phyloP scores from a whole-genome alignment of 1,284 basidiomycete genomes.

The Tausonia pullulans region DNA sequence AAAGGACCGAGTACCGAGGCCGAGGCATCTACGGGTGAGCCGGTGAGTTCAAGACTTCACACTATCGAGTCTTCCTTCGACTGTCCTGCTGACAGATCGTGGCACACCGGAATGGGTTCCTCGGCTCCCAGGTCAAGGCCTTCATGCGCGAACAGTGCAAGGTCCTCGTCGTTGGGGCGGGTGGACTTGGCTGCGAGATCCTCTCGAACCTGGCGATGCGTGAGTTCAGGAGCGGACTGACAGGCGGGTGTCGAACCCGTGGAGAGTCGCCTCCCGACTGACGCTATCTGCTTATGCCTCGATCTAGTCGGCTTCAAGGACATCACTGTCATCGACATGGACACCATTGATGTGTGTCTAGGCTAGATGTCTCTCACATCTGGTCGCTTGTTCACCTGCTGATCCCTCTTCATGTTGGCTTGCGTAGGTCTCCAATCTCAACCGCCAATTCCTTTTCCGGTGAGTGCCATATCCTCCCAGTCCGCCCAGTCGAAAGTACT shows the following conservation, averaged over 20 bases:
- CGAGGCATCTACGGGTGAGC: too few relatives aligned
- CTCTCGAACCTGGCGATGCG: constrained; percentile 76
- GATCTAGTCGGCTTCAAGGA: constrained; percentile 76
- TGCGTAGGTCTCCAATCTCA: constrained; percentile 71
- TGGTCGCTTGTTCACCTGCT: background rate
- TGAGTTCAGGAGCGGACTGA: constrained; percentile 19
- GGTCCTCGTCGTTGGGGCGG: constrained; percentile 93
- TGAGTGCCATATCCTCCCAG: constrained; percentile 30
- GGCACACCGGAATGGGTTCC: background rate
- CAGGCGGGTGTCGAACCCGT: background rate
- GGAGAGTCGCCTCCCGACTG: background rate
- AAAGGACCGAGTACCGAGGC: background rate
- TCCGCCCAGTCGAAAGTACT: background rate
- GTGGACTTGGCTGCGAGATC: constrained; percentile 90
- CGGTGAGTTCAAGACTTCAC: too few relatives aligned
- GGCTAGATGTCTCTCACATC: background rate
- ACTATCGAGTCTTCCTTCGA: too few relatives aligned
- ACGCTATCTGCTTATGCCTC: background rate
- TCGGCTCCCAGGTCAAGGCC: constrained; percentile 55
- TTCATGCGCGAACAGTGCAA: constrained; percentile 77
- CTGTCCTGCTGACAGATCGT: too few relatives aligned
- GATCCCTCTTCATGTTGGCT: background rate
- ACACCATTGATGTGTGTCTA: constrained; percentile 73
- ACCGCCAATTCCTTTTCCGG: constrained; percentile 97
- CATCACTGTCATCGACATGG: constrained; percentile 99